A percentile compares a stretch with the other conserved stretches of the same genome.
Evolutionary conservation across 768 basidiomycete genomes (phyloP).

Genomic region (Suillus subluteus): DNA sequence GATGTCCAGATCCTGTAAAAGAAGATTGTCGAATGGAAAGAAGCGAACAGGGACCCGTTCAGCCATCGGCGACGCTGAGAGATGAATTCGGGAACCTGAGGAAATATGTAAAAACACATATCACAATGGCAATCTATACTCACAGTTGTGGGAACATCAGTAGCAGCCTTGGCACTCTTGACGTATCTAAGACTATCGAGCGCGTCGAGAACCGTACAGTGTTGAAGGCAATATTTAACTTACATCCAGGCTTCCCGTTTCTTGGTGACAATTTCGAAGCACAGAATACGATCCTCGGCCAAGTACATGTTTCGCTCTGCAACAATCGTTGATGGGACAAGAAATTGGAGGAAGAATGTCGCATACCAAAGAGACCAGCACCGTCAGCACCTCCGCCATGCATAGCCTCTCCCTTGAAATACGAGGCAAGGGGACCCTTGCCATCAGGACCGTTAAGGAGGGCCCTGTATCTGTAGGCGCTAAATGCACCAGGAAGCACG

Average conservation of each 20-base stretch:
- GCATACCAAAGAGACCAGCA: conserved; percentile 68
- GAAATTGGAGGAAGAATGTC: neutral
- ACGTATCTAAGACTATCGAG: conserved; percentile 75
- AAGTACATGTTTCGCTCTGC: conserved; percentile 89
- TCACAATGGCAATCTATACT: conserved; percentile 17
- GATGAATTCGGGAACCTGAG: conserved; percentile 86
- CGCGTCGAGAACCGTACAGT: conserved; percentile 2
- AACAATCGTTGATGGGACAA: conserved; percentile 6
- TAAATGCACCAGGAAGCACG: conserved; percentile 91
- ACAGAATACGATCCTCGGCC: conserved; percentile 88
- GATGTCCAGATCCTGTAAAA: conserved; percentile 89
- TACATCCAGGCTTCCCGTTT: conserved; percentile 83
- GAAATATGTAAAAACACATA: conserved; percentile 5
- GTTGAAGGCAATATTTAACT: conserved; percentile 30
- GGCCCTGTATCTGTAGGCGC: conserved; percentile 88
- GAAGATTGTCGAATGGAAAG: conserved; percentile 90
- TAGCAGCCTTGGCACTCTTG: conserved; percentile 92
- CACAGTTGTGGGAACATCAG: conserved; percentile 90
- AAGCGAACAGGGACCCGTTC: conserved; percentile 91
- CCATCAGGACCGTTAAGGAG: conserved; percentile 86
- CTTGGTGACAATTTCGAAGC: conserved; percentile 93
- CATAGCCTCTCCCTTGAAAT: conserved; percentile 93
- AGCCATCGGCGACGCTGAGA: conserved; percentile 90
- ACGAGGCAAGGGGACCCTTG: conserved; percentile 86
- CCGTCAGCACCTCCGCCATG: conserved; percentile 60